phyloP scores from a whole-genome alignment of 371 early-diverging fungal species.

The Neoconidiobolus thromboides region DNA sequence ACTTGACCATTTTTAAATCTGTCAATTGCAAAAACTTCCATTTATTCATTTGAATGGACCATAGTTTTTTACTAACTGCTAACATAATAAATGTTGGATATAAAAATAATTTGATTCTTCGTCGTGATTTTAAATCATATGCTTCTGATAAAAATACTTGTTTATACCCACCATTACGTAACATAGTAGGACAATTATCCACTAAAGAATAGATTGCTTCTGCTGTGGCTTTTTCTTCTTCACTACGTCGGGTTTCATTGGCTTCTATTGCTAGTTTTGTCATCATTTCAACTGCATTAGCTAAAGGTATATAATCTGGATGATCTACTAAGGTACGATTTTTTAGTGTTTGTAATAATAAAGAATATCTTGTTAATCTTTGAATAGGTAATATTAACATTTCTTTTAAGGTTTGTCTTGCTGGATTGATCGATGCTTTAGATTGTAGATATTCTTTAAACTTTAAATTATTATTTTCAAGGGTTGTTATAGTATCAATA shows the following conservation, averaged over 20 bases:
- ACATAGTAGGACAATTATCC: conserved; percentile 1
- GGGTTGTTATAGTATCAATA: background rate
- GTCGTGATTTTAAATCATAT: background rate
- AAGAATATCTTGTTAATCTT: conserved; percentile 39
- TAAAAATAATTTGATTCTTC: background rate
- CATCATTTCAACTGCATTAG: conserved; percentile 34
- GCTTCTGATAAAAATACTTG: background rate
- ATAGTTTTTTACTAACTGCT: background rate
- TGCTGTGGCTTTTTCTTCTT: conserved; percentile 23
- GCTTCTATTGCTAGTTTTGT: conserved; percentile 38
- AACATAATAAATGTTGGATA: background rate
- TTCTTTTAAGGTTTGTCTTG: conserved; percentile 26
- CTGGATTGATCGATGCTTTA: conserved; percentile 7
- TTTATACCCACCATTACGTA: background rate
- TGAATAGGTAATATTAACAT: conserved; percentile 48
- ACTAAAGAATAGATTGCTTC: background rate
- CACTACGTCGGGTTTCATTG: conserved; percentile 39
- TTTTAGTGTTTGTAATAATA: conserved; percentile 40
- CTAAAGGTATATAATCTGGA: conserved; percentile 32
- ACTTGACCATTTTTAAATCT: background rate
- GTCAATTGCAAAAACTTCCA: background rate
- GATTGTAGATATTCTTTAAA: background rate
- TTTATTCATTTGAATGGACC: background rate
- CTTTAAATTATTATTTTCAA: background rate
- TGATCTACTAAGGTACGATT: conserved; percentile 40